Percentiles rank a stretch among this genome's conserved stretches.
phyloP scores from a whole-genome alignment of 208 protist species.

The Porcisia deanei region DNA sequence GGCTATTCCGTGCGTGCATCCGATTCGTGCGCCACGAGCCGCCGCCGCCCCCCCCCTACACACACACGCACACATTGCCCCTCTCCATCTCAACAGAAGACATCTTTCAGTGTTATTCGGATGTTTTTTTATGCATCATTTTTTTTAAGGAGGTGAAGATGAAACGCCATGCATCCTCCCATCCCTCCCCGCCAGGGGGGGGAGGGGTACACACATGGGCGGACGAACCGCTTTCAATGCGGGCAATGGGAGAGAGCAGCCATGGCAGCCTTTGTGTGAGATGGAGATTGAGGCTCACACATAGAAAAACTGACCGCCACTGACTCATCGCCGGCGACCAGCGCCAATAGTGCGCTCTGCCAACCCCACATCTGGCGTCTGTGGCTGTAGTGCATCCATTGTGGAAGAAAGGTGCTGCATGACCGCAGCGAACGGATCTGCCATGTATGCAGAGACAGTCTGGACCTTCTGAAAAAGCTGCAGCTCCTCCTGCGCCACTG shows the following conservation, averaged over 20 bases:
- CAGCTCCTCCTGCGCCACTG: conserved; percentile 51
- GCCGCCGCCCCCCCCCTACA: too few species aligned
- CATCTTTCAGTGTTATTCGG: too few species aligned
- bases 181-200: too few species aligned
- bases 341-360: conserved; percentile 4
- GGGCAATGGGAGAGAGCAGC: not conserved
- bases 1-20: too few species aligned
- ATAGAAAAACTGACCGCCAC: not conserved
- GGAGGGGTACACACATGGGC: too few species aligned
- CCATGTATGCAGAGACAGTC: conserved; percentile 46
- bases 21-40: too few species aligned
- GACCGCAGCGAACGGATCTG: conserved; percentile 63
- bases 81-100: too few species aligned
- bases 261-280: not conserved
- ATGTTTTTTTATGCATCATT: too few species aligned
- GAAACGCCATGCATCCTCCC: too few species aligned
- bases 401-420: conserved; percentile 53
- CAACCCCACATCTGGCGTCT: conserved; percentile 71
- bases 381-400: conserved; percentile 71
- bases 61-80: too few species aligned
- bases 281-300: not conserved
- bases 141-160: too few species aligned
- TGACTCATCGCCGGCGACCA: conserved; percentile 1
- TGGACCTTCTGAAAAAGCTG: conserved; percentile 56
- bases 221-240: too few species aligned